Percentiles rank a stretch among this genome's conserved stretches.
Conservation (phyloP, 805 yeast genomes). For the Spencermartinsiella europaea region DNA sequence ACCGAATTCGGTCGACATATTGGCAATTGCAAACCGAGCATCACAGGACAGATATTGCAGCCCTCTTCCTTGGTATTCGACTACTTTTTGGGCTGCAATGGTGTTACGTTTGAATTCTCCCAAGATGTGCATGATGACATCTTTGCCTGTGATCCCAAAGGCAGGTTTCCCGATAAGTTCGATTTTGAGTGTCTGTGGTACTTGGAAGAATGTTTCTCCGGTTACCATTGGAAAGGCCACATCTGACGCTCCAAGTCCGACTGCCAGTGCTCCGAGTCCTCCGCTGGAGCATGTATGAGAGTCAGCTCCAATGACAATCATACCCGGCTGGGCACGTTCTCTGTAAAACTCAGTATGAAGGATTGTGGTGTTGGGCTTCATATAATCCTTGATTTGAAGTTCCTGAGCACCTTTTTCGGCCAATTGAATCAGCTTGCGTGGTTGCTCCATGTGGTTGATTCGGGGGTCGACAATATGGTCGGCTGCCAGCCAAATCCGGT, state of each 20-base stretch:
- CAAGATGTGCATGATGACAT: conserved; percentile 10
- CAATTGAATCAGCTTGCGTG: conserved; percentile 7
- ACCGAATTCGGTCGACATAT: conserved; percentile 15
- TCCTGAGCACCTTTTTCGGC: conserved; percentile 14
- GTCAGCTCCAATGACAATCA: conserved; percentile 13
- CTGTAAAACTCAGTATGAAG: conserved; percentile 15
- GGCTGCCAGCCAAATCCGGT: conserved; percentile 16
- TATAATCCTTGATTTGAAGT: conserved; percentile 10
- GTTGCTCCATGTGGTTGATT: conserved; percentile 12
- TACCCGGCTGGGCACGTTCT: conserved; percentile 14
- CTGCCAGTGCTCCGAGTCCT: conserved; percentile 11
- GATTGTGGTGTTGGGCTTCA: conserved; percentile 14
- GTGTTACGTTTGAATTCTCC: conserved; percentile 11
- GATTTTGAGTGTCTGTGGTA: conserved; percentile 11
- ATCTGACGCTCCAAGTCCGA: conserved; percentile 13
- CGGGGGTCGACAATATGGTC: conserved; percentile 17
- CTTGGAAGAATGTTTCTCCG: conserved; percentile 15
- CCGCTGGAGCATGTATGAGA: conserved; percentile 15
- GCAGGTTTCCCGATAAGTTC: conserved; percentile 11
- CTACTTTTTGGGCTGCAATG: conserved; percentile 21
- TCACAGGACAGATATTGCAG: conserved; percentile 26
- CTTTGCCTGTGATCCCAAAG: conserved; percentile 14
- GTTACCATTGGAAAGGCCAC: conserved; percentile 13
- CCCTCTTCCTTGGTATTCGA: conserved; percentile 30
- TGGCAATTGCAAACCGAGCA: conserved; percentile 23